Conservation (phyloP, 2,329 filamentous ascomycete species). For the Fusarium brevicatenulatum region DNA sequence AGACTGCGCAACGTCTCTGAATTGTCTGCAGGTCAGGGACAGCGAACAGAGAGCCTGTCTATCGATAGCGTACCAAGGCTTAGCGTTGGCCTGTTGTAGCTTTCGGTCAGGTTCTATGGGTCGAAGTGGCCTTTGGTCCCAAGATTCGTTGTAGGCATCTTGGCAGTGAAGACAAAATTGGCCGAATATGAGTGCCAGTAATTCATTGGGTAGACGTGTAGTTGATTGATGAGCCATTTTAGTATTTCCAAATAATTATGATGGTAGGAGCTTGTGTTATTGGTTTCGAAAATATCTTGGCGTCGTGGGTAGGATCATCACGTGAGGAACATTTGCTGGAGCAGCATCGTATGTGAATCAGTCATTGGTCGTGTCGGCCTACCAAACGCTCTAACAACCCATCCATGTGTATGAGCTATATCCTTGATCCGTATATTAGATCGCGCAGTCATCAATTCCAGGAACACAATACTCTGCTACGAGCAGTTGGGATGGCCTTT, state of each 20-base stretch:
- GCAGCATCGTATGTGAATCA: no score
- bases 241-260: neutral
- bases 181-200: neutral
- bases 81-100: neutral
- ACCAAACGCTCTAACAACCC: no score
- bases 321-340: neutral
- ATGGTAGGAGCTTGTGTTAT: neutral
- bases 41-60: conserved; percentile 3
- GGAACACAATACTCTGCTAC: no score
- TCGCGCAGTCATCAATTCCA: no score
- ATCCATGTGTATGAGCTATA: no score
- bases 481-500: no score
- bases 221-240: neutral
- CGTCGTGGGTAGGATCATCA: neutral
- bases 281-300: neutral
- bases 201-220: neutral
- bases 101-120: rapidly evolving
- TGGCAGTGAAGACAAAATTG: conserved; percentile 6
- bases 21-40: neutral
- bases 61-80: neutral
- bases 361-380: no score
- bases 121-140: neutral
- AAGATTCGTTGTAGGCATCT: neutral
- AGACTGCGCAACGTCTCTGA: neutral
- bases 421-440: no score